Evolutionary conservation across 202 grass and related monocot species (phyloP), one percentile per base, ranked within the genome.

Genomic region (Zizania palustris): DNA sequence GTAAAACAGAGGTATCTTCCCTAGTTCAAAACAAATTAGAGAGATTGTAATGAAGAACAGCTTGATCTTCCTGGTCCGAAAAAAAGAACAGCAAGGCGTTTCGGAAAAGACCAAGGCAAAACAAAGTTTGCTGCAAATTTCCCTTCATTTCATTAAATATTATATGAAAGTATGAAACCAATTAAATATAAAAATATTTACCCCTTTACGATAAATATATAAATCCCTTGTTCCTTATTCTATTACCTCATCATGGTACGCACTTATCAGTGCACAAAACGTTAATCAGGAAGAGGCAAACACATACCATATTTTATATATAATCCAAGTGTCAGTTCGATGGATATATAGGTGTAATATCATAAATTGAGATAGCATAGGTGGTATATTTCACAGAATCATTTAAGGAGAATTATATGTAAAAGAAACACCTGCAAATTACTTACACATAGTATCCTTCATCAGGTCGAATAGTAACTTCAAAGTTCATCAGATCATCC

Each of bases 401-500:
- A 61, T 4, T 10, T 33, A 34, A 22, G 1, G 36, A 65, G 13
- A 61, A 82, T 37, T 66, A 54, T 45, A 67, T 33, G 39, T 67
- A 33, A 60, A 64, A 63, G 21, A 33, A 34, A 33, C 11, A 36
- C 6, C 28, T 61, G 12, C 12, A 61, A 3, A 72, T 58, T 16
- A 90, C 87, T 88, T 76, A 93, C 91, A 82, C 36, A 36, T 93
- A 93, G 57, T 85, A 93, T 76, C 85, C 91, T 85, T 93, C 91
- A 41, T 93, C 91, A 62, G 87, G 91, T 45, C 80, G 75, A 37
- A 93, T 79, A 57, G 49, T 87, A 58, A 82, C 84, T 62, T 90
- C 87, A 60, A 93, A 93, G 43, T 88, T 90, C 91, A 93, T 93
- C 59, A 93, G 68, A 77, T 93, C 85, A 88, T 93, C 87, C 64